Evolutionary conservation across 345 rosid genomes (phyloP).

Genomic region (Ceriops tagal): DNA sequence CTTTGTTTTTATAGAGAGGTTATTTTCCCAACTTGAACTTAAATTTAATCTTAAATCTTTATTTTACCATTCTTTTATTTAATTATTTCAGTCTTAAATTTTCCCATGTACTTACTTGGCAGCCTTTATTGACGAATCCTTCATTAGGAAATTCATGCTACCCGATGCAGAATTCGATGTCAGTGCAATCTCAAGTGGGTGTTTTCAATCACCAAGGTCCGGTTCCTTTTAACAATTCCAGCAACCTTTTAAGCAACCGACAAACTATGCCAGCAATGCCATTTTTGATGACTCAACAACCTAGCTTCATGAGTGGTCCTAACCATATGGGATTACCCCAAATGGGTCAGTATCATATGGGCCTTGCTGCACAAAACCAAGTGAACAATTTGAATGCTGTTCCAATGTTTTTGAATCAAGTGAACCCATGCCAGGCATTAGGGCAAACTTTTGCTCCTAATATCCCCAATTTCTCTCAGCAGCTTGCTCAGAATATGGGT

Average conservation of each 20-base stretch:
- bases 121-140: conserved; percentile 13
- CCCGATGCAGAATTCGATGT: conserved; percentile 10
- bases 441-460: conserved; percentile 24
- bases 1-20: too few species aligned
- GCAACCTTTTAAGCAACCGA: conserved; percentile 9
- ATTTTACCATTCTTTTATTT: too few species aligned
- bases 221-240: conserved; percentile 26
- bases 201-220: conserved; percentile 37
- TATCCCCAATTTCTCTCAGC: conserved; percentile 33
- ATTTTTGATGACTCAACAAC: conserved; percentile 37
- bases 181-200: conserved; percentile 35
- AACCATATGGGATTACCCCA: conserved; percentile 23
- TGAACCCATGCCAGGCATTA: conserved; percentile 34
- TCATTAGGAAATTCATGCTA: conserved; percentile 8
- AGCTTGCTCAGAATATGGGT: conserved; percentile 32
- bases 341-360: conserved; percentile 19
- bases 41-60: too few species aligned
- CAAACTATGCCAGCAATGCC: conserved; percentile 20
- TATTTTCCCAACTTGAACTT: too few species aligned
- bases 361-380: conserved; percentile 9
- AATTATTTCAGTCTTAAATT: not conserved
- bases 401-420: conserved; percentile 25
- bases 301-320: conserved; percentile 26
- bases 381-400: conserved; percentile 7
- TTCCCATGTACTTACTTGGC: not conserved